A percentile compares a stretch with the other conserved stretches of the same genome.
Conservation (phyloP, 352 stramenopile genomes). For the Sclerospora graminicola region DNA sequence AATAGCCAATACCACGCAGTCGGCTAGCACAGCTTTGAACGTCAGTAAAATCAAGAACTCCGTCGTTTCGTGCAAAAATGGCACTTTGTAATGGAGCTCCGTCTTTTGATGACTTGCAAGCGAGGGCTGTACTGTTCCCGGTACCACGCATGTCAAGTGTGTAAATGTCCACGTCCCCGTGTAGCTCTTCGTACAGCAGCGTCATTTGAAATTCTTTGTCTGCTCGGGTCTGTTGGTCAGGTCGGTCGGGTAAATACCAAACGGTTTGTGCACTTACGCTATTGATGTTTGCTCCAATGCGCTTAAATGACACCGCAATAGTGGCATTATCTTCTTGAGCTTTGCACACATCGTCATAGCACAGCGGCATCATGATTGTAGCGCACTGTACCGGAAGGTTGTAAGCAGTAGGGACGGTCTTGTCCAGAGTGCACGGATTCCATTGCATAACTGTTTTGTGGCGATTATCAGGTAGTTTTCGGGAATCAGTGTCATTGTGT, state of each 20-base stretch:
- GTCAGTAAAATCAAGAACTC: slow-evolving; percentile 6
- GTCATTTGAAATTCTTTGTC: slow-evolving; percentile 37
- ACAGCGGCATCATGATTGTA: slow-evolving; percentile 31
- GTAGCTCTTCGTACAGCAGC: slow-evolving; percentile 35
- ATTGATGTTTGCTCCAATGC: slow-evolving; percentile 14
- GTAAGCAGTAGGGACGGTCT: slow-evolving; percentile 7
- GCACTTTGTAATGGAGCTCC: slow-evolving; percentile 12
- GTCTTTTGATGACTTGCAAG: slow-evolving; percentile 20
- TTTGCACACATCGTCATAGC: slow-evolving; percentile 31
- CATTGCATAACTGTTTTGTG: slow-evolving; percentile 16
- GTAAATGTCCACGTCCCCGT: slow-evolving; percentile 34
- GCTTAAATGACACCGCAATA: slow-evolving; percentile 44
- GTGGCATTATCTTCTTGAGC: slow-evolving; percentile 26
- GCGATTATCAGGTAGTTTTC: slow-evolving; percentile 1
- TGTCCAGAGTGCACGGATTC: slow-evolving; percentile 26
- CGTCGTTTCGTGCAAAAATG: slow-evolving; percentile 17
- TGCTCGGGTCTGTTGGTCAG: slow-evolving; percentile 14
- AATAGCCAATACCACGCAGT: slow-evolving; percentile 12
- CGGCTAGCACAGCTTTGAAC: slow-evolving; percentile 6
- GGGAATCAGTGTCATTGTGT: slow-evolving; percentile 10
- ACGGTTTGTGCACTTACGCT: slow-evolving; percentile 12
- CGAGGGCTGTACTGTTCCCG: slow-evolving; percentile 33
- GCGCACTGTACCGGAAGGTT: slow-evolving; percentile 30
- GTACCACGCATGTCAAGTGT: slow-evolving; percentile 43
- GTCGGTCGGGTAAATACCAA: slow-evolving; percentile 36